These are phyloP conservation scores for Apiotrichum akiyoshidainum DNA, from an alignment of 1,284 basidiomycete species.

Conservation along the genomic window DNA sequence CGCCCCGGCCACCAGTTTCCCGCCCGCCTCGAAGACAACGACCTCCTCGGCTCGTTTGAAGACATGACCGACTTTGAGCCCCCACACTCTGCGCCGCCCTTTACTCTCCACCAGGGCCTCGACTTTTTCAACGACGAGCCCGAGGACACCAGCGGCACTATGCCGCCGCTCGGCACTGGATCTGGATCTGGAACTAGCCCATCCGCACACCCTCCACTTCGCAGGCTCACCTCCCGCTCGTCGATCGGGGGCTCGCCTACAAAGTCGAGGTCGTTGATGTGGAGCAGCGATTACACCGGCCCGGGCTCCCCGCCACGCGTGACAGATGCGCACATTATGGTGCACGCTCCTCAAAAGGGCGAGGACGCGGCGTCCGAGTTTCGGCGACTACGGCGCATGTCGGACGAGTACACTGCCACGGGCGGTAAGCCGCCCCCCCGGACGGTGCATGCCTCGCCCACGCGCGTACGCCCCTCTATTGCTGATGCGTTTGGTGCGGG, in stretches of 20 bases:
- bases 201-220: not conserved
- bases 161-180: not conserved
- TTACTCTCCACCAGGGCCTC: not conserved
- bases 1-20: not conserved
- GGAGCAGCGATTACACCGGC: conserved; percentile 20
- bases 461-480: not conserved
- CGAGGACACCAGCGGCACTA: too few species aligned
- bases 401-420: conserved; percentile 4
- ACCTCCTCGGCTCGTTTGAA: conserved; percentile 40
- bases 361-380: conserved; percentile 17
- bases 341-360: conserved; percentile 26
- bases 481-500: not conserved
- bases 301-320: conserved; percentile 40
- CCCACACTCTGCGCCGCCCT: not conserved
- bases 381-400: conserved; percentile 15
- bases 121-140: conserved; percentile 11
- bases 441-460: not conserved
- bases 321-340: conserved; percentile 36
- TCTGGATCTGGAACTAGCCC: not conserved
- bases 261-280: not conserved
- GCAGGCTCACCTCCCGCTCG: conserved; percentile 1
- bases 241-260: conserved; percentile 1
- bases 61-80: conserved; percentile 16
- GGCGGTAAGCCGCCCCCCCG: not conserved
- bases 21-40: conserved; percentile 19